Evolutionary conservation across 2,329 filamentous ascomycete genomes (phyloP), one percentile per base, ranked within the genome.

Genomic region (Hymenoscyphus albidus): DNA sequence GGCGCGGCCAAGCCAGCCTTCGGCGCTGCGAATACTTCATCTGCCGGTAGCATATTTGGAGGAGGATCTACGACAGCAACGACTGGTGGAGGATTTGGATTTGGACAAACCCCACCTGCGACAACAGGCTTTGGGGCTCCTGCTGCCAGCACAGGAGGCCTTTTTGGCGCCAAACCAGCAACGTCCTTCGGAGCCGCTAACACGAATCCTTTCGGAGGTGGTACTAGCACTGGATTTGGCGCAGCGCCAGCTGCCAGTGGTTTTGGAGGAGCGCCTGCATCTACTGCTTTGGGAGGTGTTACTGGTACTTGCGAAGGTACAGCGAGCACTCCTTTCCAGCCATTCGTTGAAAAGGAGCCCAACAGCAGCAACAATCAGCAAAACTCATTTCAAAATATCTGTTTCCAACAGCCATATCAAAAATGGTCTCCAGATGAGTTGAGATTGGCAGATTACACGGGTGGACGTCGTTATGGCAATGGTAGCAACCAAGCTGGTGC

Each of bases 391-490:
- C 91, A 95, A 77, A 94, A 88, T 70, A 86, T 96, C 64, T 80
- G 89, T 27, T 93, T 94, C 76, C 88, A 90, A 78, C 87, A 88
- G 31, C 85, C 89, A 1, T 96, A 94, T 80, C 88, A 88, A 76
- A 96, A 95, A 76, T 98, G 90, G 81, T 97, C 94, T 10, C 86
- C 91, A n/a, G 95, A 91, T 72, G 89, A 95, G 76, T 79, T 95
- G 62, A 84, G 91, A 73, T 78, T 96, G 67, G 92, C 87, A 57
- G 95, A 99, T 77, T 99, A 99, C 76, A 85, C 88, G 65, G 90
- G 93, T 77, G 93, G 93, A 60, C 88, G 93, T 65, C 89, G 89
- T 62, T 92, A 86, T 75, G 95, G 93, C 40, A 96, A 94, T 77
- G 84, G 85, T 54, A 92, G 89, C 67, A 92, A 92, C 38, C 90